Percentiles rank a stretch among this genome's conserved stretches.
Evolutionary conservation across 305 asterid species (phyloP).

Genomic region (Solanum hybrid): DNA sequence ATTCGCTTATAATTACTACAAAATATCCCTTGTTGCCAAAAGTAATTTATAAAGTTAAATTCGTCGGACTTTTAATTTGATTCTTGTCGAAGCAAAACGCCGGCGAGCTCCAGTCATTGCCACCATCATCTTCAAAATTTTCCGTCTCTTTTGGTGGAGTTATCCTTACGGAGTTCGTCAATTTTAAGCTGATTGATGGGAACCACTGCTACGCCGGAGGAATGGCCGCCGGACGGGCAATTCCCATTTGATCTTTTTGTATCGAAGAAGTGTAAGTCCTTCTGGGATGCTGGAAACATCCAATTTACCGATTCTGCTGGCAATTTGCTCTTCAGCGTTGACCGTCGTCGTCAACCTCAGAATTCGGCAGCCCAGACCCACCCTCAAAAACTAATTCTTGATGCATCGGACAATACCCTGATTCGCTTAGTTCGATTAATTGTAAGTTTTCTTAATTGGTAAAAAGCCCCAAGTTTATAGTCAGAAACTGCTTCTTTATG

Average conservation of each 20-base stretch:
- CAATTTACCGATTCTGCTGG: constrained; percentile 48
- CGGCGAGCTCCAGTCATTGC: neutral
- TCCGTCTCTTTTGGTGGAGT: neutral
- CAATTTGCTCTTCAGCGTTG: constrained; percentile 39
- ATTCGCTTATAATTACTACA: neutral
- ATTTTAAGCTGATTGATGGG: neutral
- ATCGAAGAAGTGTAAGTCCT: constrained; percentile 33
- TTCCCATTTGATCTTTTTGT: constrained; percentile 72
- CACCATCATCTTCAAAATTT: neutral
- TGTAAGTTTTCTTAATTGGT: constrained; percentile 27
- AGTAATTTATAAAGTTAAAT: neutral
- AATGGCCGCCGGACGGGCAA: constrained; percentile 1
- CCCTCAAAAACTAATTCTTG: constrained; percentile 33
- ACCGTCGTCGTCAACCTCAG: constrained; percentile 10
- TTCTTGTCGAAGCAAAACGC: neutral
- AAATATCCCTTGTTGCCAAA: neutral
- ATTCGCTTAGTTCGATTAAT: constrained; percentile 36
- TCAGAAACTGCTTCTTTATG: constrained; percentile 37
- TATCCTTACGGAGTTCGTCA: neutral
- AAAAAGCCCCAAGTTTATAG: neutral
- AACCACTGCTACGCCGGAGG: neutral
- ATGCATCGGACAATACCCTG: constrained; percentile 45
- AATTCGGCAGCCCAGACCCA: neutral
- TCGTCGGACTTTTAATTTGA: neutral
- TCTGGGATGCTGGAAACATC: constrained; percentile 29